Evolutionary conservation across 305 asterid genomes (phyloP).

Genomic region (Fraxinus sp.): DNA sequence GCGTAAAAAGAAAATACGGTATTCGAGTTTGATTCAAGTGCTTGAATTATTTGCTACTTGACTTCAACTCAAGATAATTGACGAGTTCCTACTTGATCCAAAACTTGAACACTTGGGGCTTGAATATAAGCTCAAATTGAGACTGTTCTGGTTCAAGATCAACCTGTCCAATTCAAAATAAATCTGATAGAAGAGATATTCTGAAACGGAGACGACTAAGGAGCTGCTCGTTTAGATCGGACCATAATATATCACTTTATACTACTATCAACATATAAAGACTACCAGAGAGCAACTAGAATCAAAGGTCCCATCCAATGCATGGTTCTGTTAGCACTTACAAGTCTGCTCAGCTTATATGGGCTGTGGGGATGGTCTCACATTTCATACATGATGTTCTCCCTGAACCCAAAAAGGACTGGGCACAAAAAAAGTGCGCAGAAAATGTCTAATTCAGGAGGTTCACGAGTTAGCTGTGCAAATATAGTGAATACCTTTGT

Average conservation of each 20-base stretch:
- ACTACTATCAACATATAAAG: background rate
- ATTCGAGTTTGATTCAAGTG: background rate
- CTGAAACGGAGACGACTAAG: background rate
- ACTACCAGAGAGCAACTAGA: background rate
- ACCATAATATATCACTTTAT: background rate
- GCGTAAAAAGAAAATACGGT: background rate
- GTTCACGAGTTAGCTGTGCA: background rate
- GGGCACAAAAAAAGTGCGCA: background rate
- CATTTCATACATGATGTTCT: background rate
- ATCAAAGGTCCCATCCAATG: background rate
- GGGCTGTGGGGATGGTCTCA: no score
- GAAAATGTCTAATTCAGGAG: background rate
- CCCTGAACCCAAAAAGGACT: background rate
- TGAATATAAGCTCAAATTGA: background rate
- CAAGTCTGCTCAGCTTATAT: background rate
- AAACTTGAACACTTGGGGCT: background rate
- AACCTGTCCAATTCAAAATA: background rate
- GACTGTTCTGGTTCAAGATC: background rate
- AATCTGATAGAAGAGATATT: background rate
- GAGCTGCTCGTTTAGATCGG: background rate
- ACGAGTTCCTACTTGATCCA: background rate
- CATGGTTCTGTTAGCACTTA: background rate
- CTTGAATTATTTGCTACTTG: background rate
- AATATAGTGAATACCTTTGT: background rate
- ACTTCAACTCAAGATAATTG: background rate